phyloP scores from a whole-genome alignment of 2,329 filamentous ascomycete genomes.

The Chaetomium strumarium region DNA sequence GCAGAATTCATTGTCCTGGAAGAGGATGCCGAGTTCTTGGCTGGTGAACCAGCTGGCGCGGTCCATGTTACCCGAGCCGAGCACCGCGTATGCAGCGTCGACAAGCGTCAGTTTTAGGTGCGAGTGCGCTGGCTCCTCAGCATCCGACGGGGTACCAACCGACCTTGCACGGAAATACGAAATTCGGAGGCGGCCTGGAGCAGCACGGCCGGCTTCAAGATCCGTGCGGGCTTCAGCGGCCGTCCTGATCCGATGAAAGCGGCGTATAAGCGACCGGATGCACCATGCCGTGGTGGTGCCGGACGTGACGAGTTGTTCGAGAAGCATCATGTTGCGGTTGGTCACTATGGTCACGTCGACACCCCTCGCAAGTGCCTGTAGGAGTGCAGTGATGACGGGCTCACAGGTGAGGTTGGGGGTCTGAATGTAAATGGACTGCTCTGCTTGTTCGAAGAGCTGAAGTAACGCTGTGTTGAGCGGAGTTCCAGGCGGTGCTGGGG shows the following conservation, averaged over 20 bases:
- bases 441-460: constrained; percentile 53
- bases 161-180: constrained; percentile 47
- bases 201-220: constrained; percentile 37
- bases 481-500: constrained; percentile 50
- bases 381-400: constrained; percentile 55
- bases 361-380: constrained; percentile 57
- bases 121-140: constrained; percentile 61
- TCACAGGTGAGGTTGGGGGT: constrained; percentile 72
- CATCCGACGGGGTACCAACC: constrained; percentile 11
- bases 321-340: constrained; percentile 63
- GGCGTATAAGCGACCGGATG: constrained; percentile 51
- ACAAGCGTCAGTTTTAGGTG: constrained; percentile 75
- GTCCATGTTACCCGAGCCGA: constrained; percentile 81
- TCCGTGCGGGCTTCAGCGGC: constrained; percentile 19
- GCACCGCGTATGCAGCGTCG: constrained; percentile 59
- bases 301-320: constrained; percentile 76
- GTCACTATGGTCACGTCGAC: constrained; percentile 64
- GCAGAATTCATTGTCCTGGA: constrained; percentile 36
- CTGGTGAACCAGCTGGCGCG: constrained; percentile 82
- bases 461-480: constrained; percentile 63
- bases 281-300: constrained; percentile 66
- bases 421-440: constrained; percentile 58
- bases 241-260: constrained; percentile 31
- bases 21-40: constrained; percentile 69
- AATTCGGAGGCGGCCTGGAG: constrained; percentile 48